Percentiles rank a stretch among this genome's conserved stretches.
Conservation (phyloP, 352 stramenopile species). For the Globisporangium takayamanum region DNA sequence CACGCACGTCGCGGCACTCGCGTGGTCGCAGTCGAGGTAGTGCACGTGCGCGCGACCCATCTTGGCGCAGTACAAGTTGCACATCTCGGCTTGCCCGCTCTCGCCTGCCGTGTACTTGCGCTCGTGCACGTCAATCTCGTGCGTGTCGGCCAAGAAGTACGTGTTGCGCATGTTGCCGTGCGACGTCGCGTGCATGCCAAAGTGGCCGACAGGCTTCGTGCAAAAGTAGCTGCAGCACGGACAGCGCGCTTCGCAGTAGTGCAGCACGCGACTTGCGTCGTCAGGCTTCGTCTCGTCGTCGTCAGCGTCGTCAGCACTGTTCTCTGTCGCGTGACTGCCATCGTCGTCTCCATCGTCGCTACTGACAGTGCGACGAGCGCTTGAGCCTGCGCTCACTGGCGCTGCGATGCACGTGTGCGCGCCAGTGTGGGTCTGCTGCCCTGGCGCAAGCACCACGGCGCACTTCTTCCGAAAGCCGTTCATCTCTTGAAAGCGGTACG, state of each 20-base stretch:
- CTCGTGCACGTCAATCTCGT: constrained; percentile 61
- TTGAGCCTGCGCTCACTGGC: background rate
- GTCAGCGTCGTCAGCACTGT: background rate
- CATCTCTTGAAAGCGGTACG: constrained; percentile 78
- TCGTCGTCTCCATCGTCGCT: constrained; percentile 5
- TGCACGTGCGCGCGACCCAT: constrained; percentile 74
- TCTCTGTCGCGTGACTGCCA: background rate
- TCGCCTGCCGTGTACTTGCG: constrained; percentile 70
- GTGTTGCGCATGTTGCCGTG: constrained; percentile 83
- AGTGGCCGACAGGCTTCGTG: constrained; percentile 49
- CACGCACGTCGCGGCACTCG: constrained; percentile 27
- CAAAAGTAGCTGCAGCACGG: constrained; percentile 78
- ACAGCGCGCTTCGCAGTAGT: constrained; percentile 68
- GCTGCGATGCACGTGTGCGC: constrained; percentile 37
- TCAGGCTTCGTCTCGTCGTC: constrained; percentile 10
- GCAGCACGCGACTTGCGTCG: constrained; percentile 17
- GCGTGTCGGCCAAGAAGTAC: constrained; percentile 48
- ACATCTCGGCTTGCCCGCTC: constrained; percentile 69
- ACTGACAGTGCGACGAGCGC: background rate
- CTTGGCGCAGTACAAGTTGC: constrained; percentile 74
- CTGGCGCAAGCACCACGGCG: constrained; percentile 22
- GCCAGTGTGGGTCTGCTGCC: constrained; percentile 37
- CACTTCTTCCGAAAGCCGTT: constrained; percentile 70
- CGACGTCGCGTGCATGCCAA: constrained; percentile 45
- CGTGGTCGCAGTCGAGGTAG: constrained; percentile 60